Evolutionary conservation across 2,329 filamentous ascomycete species (phyloP), one percentile per base, ranked within the genome.

Genomic region (Beauveria bassiana): DNA sequence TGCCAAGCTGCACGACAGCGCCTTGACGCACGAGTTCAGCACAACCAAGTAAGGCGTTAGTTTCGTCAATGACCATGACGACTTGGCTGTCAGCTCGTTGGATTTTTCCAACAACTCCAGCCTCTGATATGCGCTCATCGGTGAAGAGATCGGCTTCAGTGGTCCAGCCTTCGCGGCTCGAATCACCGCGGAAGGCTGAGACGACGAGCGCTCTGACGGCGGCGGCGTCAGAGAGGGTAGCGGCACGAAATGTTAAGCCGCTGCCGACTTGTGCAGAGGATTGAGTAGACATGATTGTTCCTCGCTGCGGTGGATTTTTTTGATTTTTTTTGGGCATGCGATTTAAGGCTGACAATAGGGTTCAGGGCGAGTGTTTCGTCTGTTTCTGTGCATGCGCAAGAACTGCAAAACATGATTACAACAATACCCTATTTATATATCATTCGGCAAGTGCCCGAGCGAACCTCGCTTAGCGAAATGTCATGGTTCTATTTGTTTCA

Each of bases 131-230:
- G 68, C 78, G 77, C 31, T 77, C 70, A 66, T 75, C 78, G 10
- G 67, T 67, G 24, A 80, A 65, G 9, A 79, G 70, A 62, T 79
- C 74, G 14, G 77, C 75, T 64, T 79, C 78, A 3, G 76, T 79
- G 12, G 78, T 80, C 78, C 78, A 80, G 59, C 78, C 78, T 18
- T 67, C 66, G 47, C 74, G 71, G 66, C 71, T 74, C 26, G 68
- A 60, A 3, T 74, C 73, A 60, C 78, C 78, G 63, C 77, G 76
- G 70, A 78, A 80, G 43, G 78, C 78, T 1, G 76, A 75, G 55
- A 72, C 70, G 58, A 80, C 71, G 61, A 80, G 73, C 4, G 70
- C 62, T 24, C 75, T 71, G 31, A 79, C 62, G 14, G 65, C 50
- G 12, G 69, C 59, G 22, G 70, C 65, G 55, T 78, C 75, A 18